A percentile compares a stretch with the other conserved stretches of the same genome.
Conservation (phyloP, 345 rosid species). For the Citrus glauca region DNA sequence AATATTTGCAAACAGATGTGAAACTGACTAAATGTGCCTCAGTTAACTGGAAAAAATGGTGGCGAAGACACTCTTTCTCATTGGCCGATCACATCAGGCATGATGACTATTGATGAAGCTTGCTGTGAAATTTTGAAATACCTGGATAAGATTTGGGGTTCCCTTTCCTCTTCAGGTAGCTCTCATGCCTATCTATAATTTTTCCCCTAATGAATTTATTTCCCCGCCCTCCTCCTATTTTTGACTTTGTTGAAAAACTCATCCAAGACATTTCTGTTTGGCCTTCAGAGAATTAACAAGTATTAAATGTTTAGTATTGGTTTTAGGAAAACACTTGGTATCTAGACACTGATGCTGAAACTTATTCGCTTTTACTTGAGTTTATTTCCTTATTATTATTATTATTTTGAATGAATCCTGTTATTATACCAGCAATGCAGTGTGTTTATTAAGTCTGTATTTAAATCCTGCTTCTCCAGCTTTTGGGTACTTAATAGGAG, state of each 20-base stretch:
- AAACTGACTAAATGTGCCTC: conserved; percentile 22
- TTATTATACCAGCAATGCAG: not conserved
- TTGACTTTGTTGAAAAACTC: not conserved
- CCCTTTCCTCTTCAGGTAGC: conserved; percentile 80
- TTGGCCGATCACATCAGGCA: conserved; percentile 76
- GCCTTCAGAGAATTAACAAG: not conserved
- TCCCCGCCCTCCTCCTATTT: not conserved
- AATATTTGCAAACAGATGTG: not conserved
- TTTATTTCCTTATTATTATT: not conserved
- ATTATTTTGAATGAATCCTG: not conserved
- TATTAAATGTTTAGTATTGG: not conserved
- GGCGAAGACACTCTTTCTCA: conserved; percentile 97
- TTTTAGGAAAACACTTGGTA: not conserved
- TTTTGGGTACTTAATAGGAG: not conserved
- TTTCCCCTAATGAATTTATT: not conserved
- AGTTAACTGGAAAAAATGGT: conserved; percentile 78
- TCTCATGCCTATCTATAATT: not conserved
- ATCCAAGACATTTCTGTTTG: not conserved
- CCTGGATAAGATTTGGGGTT: conserved; percentile 72
- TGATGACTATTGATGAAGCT: conserved; percentile 76
- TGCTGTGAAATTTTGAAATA: conserved; percentile 74
- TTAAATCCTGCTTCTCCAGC: not conserved
- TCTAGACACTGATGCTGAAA: not conserved
- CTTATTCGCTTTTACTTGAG: not conserved
- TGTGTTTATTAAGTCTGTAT: not conserved